These are phyloP conservation scores for Hygrophila difformis DNA, from an alignment of 257 asterid genomes.

Conservation along the genomic window DNA sequence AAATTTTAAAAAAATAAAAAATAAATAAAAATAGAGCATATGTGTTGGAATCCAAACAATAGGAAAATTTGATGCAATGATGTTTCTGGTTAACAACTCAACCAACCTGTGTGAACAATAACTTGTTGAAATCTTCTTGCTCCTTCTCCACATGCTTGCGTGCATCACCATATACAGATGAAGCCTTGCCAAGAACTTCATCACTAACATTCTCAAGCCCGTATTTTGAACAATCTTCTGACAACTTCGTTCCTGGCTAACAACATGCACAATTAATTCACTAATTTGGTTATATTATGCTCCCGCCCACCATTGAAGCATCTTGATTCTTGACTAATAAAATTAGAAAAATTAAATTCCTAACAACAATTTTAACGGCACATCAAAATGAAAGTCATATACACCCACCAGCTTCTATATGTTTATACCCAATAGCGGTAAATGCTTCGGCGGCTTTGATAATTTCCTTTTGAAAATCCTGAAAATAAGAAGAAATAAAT, in stretches of 20 bases:
- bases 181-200: slow-evolving; percentile 81
- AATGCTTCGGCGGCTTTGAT: slow-evolving; percentile 91
- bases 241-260: slow-evolving; percentile 84
- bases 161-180: slow-evolving; percentile 84
- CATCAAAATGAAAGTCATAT: slow-evolving; percentile 7
- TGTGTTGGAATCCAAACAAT: not conserved
- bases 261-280: slow-evolving; percentile 24
- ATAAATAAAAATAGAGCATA: not conserved
- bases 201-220: slow-evolving; percentile 75
- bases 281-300: slow-evolving; percentile 15
- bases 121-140: slow-evolving; percentile 75
- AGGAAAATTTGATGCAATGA: not conserved
- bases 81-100: not conserved
- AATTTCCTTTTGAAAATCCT: slow-evolving; percentile 93
- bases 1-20: not conserved
- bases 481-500: slow-evolving; percentile 18
- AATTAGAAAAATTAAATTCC: slow-evolving; percentile 13
- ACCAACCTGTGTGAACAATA: slow-evolving; percentile 70
- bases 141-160: slow-evolving; percentile 89
- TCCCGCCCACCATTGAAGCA: slow-evolving; percentile 10
- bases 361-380: not conserved
- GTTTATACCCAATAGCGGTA: slow-evolving; percentile 80
- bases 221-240: slow-evolving; percentile 80
- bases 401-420: slow-evolving; percentile 87
- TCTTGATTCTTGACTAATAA: slow-evolving; percentile 65